phyloP scores from a whole-genome alignment of 441 rosid species.

The Gossypium lobatum region DNA sequence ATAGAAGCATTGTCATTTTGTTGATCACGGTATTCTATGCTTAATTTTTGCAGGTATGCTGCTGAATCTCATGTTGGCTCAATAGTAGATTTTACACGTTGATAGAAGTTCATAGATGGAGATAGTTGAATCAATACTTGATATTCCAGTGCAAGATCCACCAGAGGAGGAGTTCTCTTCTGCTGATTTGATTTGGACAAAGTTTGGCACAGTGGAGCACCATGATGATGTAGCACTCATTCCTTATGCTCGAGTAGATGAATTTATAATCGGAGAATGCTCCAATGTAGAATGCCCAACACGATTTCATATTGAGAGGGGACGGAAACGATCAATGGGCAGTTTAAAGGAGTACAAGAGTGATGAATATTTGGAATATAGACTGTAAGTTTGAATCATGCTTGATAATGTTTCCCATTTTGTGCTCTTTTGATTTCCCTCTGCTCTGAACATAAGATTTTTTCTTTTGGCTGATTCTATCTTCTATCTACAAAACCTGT shows the following conservation, averaged over 20 bases:
- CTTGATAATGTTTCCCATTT: background rate
- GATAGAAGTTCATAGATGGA: conserved; percentile 30
- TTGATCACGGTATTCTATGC: background rate
- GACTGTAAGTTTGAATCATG: conserved; percentile 47
- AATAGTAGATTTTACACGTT: background rate
- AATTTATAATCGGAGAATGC: conserved; percentile 91
- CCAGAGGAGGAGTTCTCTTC: conserved; percentile 59
- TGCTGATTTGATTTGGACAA: conserved; percentile 72
- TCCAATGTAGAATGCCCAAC: conserved; percentile 78
- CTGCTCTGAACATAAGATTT: background rate
- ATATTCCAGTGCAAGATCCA: conserved; percentile 67
- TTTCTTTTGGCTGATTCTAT: background rate
- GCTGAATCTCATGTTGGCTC: conserved; percentile 8
- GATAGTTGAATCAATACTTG: conserved; percentile 46
- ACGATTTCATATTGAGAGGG: conserved; percentile 89
- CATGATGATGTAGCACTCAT: conserved; percentile 80
- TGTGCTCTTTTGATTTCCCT: background rate
- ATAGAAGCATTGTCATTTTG: too few species aligned
- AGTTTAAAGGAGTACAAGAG: conserved; percentile 69
- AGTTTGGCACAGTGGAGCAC: conserved; percentile 74
- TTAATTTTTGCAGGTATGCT: conserved; percentile 20
- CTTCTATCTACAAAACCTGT: background rate
- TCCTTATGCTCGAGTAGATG: conserved; percentile 73
- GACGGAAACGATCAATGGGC: conserved; percentile 62
- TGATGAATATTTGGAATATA: conserved; percentile 81